Base-by-base conservation (phyloP, 2,329 filamentous ascomycete genomes). In the Phoma herbarum region DNA sequence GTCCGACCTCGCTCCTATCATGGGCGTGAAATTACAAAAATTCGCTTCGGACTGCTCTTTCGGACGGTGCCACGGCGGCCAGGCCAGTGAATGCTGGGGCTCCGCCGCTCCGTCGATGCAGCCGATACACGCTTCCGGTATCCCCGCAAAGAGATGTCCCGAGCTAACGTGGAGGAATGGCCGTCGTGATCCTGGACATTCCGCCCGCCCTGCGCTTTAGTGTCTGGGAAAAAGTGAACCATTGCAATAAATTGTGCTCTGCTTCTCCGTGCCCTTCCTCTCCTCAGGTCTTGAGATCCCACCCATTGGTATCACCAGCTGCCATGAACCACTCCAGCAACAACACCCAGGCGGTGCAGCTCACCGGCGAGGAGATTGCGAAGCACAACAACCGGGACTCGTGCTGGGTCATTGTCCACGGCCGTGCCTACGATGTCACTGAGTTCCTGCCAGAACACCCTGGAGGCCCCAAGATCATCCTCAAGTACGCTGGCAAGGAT, bases 371-470 rank as follows among this genome's bases (percentile, higher is more conserved):
- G 46, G 72, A 77, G 12, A 68, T 91, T 59, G 86, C 87, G 54
- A 82, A 92, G 81, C 94, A 98, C 82, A 90, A 90, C 80, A 89
- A 83, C 69, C 85, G 86, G 70, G 87, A 96, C 68, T 94, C 91
- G 92, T 81, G 79, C 67, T 92, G 89, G 89, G 84, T 91, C 58
- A 87, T 90, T 18, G 83, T 91, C 22, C 84, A 90, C 72, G 84
- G 84, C 44, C 83, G 85, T 66, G 87, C 91, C 26, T 90, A 88
- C 79, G 86, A 91, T 72, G 77, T 91, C 43, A 88, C 86, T 23
- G 81, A 85, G 16, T 91, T 91, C 71, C 80, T 86, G 10, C 83
- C 84, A n/a, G 80, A 86, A 59, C 86, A 88, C 72, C 86, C 86
- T 4, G 86, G 87, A 28, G 86, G 86, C 35, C 85, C 88, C 66